These are phyloP conservation scores for Quercus tomentella DNA, from an alignment of 331 rosid genomes.

Conservation along the genomic window DNA sequence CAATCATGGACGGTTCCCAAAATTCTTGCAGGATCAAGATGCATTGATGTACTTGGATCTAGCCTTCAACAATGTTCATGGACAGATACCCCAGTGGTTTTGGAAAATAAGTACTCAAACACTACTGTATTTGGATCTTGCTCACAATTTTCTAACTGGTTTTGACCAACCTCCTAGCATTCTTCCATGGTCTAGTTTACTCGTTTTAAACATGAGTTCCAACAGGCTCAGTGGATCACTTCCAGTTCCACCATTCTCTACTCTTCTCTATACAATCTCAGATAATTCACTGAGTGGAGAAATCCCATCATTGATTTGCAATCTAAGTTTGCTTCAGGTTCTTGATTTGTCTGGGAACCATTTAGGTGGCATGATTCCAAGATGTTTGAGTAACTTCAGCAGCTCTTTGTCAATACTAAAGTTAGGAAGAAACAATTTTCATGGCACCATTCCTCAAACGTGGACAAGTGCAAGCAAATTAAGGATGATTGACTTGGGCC, in stretches of 20 bases:
- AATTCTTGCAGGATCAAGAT: not conserved
- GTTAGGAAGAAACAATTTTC: slow-evolving; percentile 12
- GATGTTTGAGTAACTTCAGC: slow-evolving; percentile 28
- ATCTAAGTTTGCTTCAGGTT: not conserved
- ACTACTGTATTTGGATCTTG: not conserved
- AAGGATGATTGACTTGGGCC: no score
- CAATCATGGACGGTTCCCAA: slow-evolving; percentile 13
- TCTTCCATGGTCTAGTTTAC: no score
- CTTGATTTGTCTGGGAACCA: slow-evolving; percentile 23
- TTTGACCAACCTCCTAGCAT: no score
- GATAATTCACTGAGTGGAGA: not conserved
- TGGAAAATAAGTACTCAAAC: not conserved
- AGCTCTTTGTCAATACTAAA: not conserved
- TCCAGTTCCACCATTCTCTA: no score
- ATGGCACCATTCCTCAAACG: slow-evolving; percentile 4
- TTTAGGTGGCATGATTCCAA: slow-evolving; percentile 5
- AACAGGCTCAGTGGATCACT: no score
- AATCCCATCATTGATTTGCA: slow-evolving; percentile 22
- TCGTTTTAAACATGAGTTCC: no score
- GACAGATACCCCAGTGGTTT: slow-evolving; percentile 7
- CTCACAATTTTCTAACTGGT: not conserved
- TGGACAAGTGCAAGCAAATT: no score
- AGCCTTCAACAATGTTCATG: not conserved
- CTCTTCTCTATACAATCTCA: no score
- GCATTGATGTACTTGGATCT: not conserved